Evolutionary conservation across 805 yeast species (phyloP).

Genomic region (Ascoidea rubescens): DNA sequence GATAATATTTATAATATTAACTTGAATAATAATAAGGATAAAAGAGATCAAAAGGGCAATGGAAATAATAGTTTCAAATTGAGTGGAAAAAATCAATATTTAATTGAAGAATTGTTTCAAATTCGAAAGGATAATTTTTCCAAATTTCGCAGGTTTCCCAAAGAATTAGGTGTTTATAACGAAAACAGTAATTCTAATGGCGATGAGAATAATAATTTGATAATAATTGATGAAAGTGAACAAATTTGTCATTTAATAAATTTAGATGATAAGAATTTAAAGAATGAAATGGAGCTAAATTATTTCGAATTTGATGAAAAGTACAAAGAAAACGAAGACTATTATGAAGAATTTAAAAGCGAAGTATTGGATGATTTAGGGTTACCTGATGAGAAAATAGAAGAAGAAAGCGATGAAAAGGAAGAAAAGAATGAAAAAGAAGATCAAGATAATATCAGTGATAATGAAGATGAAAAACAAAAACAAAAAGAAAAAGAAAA

Average conservation of each 20-base stretch:
- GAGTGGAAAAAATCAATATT: conserved; percentile 25
- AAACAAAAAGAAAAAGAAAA: conserved; percentile 6
- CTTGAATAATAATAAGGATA: not conserved
- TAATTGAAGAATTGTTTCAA: conserved; percentile 38
- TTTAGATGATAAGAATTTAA: conserved; percentile 32
- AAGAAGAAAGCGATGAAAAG: conserved; percentile 6
- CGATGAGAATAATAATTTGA: conserved; percentile 25
- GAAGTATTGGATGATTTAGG: conserved; percentile 32
- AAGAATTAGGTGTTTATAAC: too few relatives aligned
- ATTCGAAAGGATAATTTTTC: conserved; percentile 30
- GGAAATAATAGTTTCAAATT: conserved; percentile 13
- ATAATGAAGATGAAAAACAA: conserved; percentile 11
- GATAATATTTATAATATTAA: too few relatives aligned
- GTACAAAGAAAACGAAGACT: conserved; percentile 34
- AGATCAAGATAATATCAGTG: conserved; percentile 25
- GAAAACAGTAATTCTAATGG: too few relatives aligned
- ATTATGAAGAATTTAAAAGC: conserved; percentile 26
- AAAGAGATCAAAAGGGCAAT: conserved; percentile 29
- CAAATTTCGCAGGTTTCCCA: conserved; percentile 23
- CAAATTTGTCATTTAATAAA: conserved; percentile 39
- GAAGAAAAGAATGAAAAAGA: conserved; percentile 34
- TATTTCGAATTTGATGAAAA: conserved; percentile 36
- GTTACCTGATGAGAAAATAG: conserved; percentile 11
- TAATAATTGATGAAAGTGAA: conserved; percentile 53
- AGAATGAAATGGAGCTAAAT: conserved; percentile 32